phyloP scores from a whole-genome alignment of 768 basidiomycete species.

The Pulveroboletus sp. region DNA sequence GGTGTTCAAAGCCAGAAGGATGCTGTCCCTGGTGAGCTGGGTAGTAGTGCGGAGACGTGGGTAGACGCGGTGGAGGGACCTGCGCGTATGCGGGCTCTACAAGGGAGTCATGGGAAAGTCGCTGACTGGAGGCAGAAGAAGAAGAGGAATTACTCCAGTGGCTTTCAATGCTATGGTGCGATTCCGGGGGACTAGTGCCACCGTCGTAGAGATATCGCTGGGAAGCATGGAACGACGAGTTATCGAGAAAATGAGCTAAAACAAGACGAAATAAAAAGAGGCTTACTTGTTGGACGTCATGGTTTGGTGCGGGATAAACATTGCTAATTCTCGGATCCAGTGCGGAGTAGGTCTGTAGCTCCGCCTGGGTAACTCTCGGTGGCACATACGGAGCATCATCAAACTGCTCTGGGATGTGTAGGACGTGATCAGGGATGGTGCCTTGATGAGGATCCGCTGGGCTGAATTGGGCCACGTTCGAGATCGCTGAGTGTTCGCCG shows the following conservation, averaged over 20 bases:
- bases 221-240: neutral
- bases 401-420: constrained; percentile 17
- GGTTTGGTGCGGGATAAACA: constrained; percentile 10
- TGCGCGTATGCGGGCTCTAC: constrained; percentile 6
- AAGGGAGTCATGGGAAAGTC: constrained; percentile 5
- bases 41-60: constrained; percentile 13
- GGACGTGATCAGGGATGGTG: constrained; percentile 4
- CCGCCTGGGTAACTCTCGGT: constrained; percentile 20
- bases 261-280: neutral
- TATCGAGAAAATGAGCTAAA: neutral
- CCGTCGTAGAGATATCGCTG: constrained; percentile 19
- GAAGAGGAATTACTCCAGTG: constrained; percentile 26
- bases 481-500: constrained; percentile 7
- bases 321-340: constrained; percentile 7
- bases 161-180: constrained; percentile 22
- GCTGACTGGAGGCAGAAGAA: constrained; percentile 16
- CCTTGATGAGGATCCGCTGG: constrained; percentile 12
- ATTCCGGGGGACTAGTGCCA: constrained; percentile 22
- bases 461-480: constrained; percentile 9
- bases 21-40: constrained; percentile 22
- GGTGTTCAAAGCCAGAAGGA: constrained; percentile 21
- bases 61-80: neutral
- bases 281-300: constrained; percentile 17
- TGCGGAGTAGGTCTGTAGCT: constrained; percentile 14
- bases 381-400: constrained; percentile 30